Conservation (phyloP, 441 rosid genomes). For the Raphanus hybrid region DNA sequence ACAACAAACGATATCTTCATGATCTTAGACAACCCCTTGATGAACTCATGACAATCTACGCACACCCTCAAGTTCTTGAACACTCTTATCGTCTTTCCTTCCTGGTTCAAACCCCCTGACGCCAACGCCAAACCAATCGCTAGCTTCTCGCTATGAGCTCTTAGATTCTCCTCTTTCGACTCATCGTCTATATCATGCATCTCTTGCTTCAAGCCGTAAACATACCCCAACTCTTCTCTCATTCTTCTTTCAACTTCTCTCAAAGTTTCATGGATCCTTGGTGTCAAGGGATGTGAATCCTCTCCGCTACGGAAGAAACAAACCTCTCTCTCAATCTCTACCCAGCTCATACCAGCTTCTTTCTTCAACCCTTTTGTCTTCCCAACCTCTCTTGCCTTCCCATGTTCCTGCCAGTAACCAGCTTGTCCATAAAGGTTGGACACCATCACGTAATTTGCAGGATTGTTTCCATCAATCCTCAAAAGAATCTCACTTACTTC, state of each 20-base stretch:
- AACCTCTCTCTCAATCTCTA: slow-evolving; percentile 68
- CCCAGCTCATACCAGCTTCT: slow-evolving; percentile 87
- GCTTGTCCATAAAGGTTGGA: slow-evolving; percentile 85
- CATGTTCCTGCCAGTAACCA: slow-evolving; percentile 69
- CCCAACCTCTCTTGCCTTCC: slow-evolving; percentile 58
- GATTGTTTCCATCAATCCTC: slow-evolving; percentile 61
- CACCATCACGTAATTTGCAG: slow-evolving; percentile 80
- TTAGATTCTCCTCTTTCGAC: slow-evolving; percentile 63
- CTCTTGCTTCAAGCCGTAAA: slow-evolving; percentile 53
- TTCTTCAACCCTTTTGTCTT: slow-evolving; percentile 63
- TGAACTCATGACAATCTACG: slow-evolving; percentile 53
- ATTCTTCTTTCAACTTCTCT: slow-evolving; percentile 70
- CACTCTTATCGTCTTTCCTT: slow-evolving; percentile 51
- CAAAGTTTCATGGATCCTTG: slow-evolving; percentile 54
- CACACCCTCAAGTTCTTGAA: slow-evolving; percentile 72
- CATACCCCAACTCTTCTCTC: slow-evolving; percentile 73
- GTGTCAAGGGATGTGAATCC: slow-evolving; percentile 57
- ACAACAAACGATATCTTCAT: slow-evolving; percentile 50
- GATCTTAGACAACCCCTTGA: slow-evolving; percentile 60
- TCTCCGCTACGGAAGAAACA: slow-evolving; percentile 72
- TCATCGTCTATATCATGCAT: slow-evolving; percentile 81
- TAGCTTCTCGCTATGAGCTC: slow-evolving; percentile 68
- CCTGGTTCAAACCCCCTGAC: slow-evolving; percentile 43
- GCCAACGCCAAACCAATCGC: slow-evolving; percentile 66
- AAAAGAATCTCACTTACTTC: slow-evolving; percentile 72